Evolutionary conservation across 129 eudicot species (phyloP).

Genomic region (Flaveria ramosissima): DNA sequence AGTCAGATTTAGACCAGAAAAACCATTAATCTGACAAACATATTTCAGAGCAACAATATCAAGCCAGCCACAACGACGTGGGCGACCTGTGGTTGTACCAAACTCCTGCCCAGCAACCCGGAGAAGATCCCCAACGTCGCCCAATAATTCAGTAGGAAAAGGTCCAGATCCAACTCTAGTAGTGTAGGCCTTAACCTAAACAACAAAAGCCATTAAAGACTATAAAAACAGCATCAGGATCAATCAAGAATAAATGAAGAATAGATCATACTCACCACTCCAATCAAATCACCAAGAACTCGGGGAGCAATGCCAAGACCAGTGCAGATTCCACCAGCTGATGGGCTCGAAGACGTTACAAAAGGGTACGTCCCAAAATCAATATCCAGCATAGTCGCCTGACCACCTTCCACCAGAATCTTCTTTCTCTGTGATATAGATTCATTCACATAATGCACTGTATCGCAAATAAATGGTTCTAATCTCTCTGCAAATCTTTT

Average conservation of each 20-base stretch:
- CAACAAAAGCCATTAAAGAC: slow-evolving; percentile 2
- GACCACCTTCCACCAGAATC: slow-evolving; percentile 97
- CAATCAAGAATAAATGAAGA: background rate
- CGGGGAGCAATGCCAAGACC: slow-evolving; percentile 98
- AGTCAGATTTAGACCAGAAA: slow-evolving; percentile 81
- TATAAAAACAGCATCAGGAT: background rate
- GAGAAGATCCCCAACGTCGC: slow-evolving; percentile 73
- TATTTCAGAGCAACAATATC: slow-evolving; percentile 85
- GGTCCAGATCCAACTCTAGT: slow-evolving; percentile 99
- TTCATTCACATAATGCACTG: slow-evolving; percentile 80
- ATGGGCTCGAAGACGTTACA: slow-evolving; percentile 94
- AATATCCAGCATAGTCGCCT: slow-evolving; percentile 95
- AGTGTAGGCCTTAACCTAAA: slow-evolving; percentile 97
- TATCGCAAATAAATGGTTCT: slow-evolving; percentile 82
- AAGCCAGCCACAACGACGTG: slow-evolving; percentile 99
- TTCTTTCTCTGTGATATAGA: slow-evolving; percentile 65
- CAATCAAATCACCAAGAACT: slow-evolving; percentile 80
- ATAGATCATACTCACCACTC: slow-evolving; percentile 66
- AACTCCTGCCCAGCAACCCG: slow-evolving; percentile 90
- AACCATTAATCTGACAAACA: slow-evolving; percentile 80
- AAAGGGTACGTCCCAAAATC: slow-evolving; percentile 99
- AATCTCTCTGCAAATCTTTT: slow-evolving; percentile 86
- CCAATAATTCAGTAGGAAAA: slow-evolving; percentile 89
- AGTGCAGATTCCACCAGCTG: slow-evolving; percentile 97
- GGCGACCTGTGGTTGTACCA: slow-evolving; percentile 97